These are phyloP conservation scores for Rhododendron williamsianum DNA, from an alignment of 148 eudicot genomes.

Conservation along the genomic window DNA sequence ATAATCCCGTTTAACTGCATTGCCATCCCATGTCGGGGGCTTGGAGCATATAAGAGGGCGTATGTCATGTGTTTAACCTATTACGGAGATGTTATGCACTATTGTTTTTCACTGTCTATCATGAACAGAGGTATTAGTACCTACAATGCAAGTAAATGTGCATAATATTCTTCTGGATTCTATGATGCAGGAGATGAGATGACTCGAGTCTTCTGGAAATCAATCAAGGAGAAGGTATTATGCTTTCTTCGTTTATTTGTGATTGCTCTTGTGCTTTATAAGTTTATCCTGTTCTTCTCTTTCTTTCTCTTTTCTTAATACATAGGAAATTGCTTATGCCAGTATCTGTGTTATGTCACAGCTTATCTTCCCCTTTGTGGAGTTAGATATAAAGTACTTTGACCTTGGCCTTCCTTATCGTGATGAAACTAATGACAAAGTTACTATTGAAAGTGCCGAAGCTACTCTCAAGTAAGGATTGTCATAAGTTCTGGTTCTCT, in stretches of 20 bases:
- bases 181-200: slow-evolving; percentile 23
- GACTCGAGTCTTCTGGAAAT: slow-evolving; percentile 23
- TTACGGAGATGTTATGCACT: neutral
- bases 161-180: neutral
- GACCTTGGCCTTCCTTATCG: slow-evolving; percentile 21
- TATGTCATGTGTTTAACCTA: neutral
- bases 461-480: slow-evolving; percentile 18
- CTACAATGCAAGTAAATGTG: neutral
- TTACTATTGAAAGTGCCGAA: slow-evolving; percentile 21
- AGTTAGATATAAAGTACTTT: slow-evolving; percentile 28
- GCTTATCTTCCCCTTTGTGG: slow-evolving; percentile 31
- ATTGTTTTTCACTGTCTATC: neutral
- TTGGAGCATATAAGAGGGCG: neutral
- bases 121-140: neutral
- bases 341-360: neutral
- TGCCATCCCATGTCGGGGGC: neutral
- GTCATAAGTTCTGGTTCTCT: neutral
- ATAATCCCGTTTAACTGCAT: neutral
- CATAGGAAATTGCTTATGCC: neutral
- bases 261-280: neutral
- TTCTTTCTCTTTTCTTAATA: neutral
- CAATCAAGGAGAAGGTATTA: slow-evolving; percentile 22
- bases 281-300: neutral
- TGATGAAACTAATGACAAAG: slow-evolving; percentile 23
- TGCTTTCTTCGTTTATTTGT: neutral